Base-by-base conservation (phyloP, 495 filamentous ascomycete species). In the Daldinia caldariorum region DNA sequence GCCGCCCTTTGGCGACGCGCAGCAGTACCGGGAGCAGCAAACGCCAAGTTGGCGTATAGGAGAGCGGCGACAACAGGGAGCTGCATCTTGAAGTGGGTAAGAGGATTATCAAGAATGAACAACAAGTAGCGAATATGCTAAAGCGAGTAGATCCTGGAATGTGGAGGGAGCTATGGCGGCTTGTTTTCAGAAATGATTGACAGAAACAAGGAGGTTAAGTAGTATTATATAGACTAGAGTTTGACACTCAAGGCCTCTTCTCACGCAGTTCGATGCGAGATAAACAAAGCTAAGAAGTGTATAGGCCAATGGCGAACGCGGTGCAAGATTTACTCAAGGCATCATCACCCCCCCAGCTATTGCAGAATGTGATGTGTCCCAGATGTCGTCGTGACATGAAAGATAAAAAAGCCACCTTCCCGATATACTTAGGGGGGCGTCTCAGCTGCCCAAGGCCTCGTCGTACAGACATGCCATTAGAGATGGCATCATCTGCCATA, bases 341-440 rank as follows among this genome's bases (percentile, higher is more conserved):
- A 57, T 41, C 45, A 59, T 59, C 58, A 43, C 31, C n/a, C 43
- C 43, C 43, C 31, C 16, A 50, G 16, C 38, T 32, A 51, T 43
- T 41, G 41, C 57, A 20, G 47, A 64, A 67, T 61, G 49, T 61
- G 63, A 58, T 63, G 43, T 57, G 55, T 37, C 45, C 39, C 32
- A 26, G 69, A 43, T 29, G 60, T 57, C n/a, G 65, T 67, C 55
- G 64, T 67, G 69, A 67, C 63, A 64, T 72, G 58, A 56, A 49
- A 61, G 9, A 10, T 22, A 32, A 72, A 32, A 72, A 47, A 67
- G 49, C n/a, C 64, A 72, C 69, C 69, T 72, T 72, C 69, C 69
- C 53, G 59, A 72, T 64, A 51, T 61, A 67, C 62, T 47, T 43
- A 60, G 47, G 39, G 54, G 41, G 55, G 63, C 59, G 63, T 50